These are phyloP conservation scores for Gossypium schwendimanii DNA, from an alignment of 441 rosid genomes.

Conservation along the genomic window DNA sequence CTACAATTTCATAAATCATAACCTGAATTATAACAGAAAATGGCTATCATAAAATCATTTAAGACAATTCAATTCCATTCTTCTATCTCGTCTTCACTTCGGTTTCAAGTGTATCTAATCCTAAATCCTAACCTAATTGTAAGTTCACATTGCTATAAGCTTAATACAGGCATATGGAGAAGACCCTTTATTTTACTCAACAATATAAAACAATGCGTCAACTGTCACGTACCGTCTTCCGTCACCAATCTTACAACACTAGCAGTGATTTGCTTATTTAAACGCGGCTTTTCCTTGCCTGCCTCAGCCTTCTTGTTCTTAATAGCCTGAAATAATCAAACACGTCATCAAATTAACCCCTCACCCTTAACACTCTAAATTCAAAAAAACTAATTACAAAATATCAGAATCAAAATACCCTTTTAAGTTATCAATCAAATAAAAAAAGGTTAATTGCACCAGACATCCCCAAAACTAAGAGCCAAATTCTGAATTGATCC, in stretches of 20 bases:
- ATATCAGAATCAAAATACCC: neutral
- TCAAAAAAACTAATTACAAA: neutral
- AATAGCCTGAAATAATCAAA: slow-evolving; percentile 30
- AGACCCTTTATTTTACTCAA: neutral
- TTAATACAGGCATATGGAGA: neutral
- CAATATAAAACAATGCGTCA: neutral
- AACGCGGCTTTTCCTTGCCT: slow-evolving; percentile 18
- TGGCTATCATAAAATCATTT: neutral
- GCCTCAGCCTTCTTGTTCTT: slow-evolving; percentile 33
- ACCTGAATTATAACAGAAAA: neutral
- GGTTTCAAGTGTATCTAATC: neutral
- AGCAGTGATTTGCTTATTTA: slow-evolving; percentile 44
- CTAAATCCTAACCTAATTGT: neutral
- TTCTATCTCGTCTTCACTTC: neutral
- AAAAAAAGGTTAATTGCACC: neutral
- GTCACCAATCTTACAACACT: slow-evolving; percentile 42
- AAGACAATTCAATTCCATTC: neutral
- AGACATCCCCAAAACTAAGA: neutral
- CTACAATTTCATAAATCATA: slow-evolving; percentile 25
- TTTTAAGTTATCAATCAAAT: neutral
- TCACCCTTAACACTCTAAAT: neutral
- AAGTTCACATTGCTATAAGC: neutral
- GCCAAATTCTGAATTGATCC: neutral
- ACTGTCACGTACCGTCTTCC: slow-evolving; percentile 37
- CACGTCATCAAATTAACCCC: neutral